These are phyloP conservation scores for Ophiocordyceps robertsii DNA, from an alignment of 2,329 filamentous ascomycete genomes.

Conservation along the genomic window DNA sequence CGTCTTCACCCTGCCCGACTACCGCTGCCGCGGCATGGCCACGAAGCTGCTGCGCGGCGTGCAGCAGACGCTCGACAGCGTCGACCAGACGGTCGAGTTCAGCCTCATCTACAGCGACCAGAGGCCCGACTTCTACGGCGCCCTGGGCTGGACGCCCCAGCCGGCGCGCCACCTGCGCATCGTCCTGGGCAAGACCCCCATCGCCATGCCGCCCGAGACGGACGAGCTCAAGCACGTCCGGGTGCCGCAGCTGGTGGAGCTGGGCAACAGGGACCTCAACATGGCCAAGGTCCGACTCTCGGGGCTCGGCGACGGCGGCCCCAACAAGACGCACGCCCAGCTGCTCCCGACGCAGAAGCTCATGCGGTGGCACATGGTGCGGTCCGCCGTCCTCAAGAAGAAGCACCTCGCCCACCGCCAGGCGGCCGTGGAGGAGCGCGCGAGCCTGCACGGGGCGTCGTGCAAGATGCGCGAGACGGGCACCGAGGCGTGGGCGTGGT, in stretches of 20 bases:
- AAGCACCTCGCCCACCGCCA: slow-evolving; percentile 7
- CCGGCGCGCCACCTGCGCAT: slow-evolving; percentile 19
- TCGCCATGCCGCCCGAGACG: slow-evolving; percentile 8
- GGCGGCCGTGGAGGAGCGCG: not conserved
- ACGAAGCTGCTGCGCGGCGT: slow-evolving; percentile 18
- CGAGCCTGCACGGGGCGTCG: not conserved
- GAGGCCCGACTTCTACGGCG: slow-evolving; percentile 17
- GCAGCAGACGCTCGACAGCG: slow-evolving; percentile 17
- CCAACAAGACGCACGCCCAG: slow-evolving; percentile 17
- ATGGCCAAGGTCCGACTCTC: slow-evolving; percentile 12
- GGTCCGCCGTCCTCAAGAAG: slow-evolving; percentile 10
- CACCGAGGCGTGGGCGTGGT: slow-evolving; percentile 17
- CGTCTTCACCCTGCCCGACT: slow-evolving; percentile 20
- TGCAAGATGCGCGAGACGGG: not conserved
- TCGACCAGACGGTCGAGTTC: slow-evolving; percentile 12
- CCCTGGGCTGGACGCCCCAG: slow-evolving; percentile 20
- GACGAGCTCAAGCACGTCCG: slow-evolving; percentile 3
- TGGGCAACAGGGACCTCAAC: slow-evolving; percentile 9
- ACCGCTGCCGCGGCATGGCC: slow-evolving; percentile 20
- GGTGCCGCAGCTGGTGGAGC: not conserved
- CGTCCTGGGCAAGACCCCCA: slow-evolving; percentile 8
- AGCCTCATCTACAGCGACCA: slow-evolving; percentile 22
- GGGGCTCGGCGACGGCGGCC: slow-evolving; percentile 9
- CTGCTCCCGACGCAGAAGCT: slow-evolving; percentile 17
- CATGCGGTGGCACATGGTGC: slow-evolving; percentile 18